Evolutionary conservation across 1,139 yeast species (phyloP), one percentile per base, ranked within the genome.

Genomic region (Oligophagozyma castellii): DNA sequence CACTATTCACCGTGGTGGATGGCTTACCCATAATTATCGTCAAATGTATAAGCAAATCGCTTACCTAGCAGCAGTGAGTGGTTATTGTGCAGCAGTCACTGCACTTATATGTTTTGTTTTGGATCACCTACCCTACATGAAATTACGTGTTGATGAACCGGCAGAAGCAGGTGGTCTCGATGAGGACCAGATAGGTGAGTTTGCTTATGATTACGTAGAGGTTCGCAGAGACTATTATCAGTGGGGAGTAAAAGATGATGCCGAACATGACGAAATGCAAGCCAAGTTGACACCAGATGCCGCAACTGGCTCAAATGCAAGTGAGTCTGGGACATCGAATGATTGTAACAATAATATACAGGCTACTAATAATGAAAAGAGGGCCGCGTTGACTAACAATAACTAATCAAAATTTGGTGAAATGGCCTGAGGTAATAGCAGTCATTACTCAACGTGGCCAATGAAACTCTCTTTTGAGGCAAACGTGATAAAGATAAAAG

Each of bases 131-230:
- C 98, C 98, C 3, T 92, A 89, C 7, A 67, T 83, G 46, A 66
- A 74, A 38, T 63, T 89, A 42, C 69, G 96, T 46, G 80, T 83
- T 6, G 67, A 72, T 38, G 93, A 81, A 52, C 75, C 75, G 30
- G 95, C 76, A 12, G 98, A 89, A 55, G 81, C 77, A 42, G 62
- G 65, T 18, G 98, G 98, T 36, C 70, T 84, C 58, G 98, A 89
- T 55, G 96, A 89, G 55, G 94, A 83, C 56, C 95, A 89, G 59
- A 81, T 89, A 43, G 98, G 98, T 31, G 96, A 89, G 56, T 89
- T 89, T 59, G 98, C 98, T 14, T 89, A 86, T 54, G 96, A 89
- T 58, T 89, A 84, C 51, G 95, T 89, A 35, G 98, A 89, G 61
- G 93, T 86, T 13, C 71, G 96, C 57, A 72, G 96, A 54, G 94